phyloP scores from a whole-genome alignment of 495 filamentous ascomycete genomes.

The Penicillium crystallinum region DNA sequence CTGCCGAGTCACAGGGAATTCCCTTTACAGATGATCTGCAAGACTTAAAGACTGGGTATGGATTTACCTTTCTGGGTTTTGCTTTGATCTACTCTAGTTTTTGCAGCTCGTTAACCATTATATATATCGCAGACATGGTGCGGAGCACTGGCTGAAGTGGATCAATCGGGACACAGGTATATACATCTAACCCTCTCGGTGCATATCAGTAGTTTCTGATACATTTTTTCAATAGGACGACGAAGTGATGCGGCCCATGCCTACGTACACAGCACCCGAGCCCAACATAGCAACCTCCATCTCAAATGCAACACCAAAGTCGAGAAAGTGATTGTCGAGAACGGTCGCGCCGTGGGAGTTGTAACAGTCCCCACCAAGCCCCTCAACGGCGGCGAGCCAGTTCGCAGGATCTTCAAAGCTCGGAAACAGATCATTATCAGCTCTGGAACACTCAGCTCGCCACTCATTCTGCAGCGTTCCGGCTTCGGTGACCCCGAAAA shows the following conservation, averaged over 20 bases:
- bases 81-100: too few relatives aligned
- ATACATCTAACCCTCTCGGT: neutral
- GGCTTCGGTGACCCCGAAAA: slow-evolving; percentile 69
- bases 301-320: slow-evolving; percentile 76
- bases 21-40: slow-evolving; percentile 66
- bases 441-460: slow-evolving; percentile 75
- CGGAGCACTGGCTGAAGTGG: slow-evolving; percentile 55
- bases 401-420: slow-evolving; percentile 57
- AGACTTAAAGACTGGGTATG: slow-evolving; percentile 61
- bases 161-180: slow-evolving; percentile 60
- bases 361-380: slow-evolving; percentile 52
- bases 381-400: slow-evolving; percentile 41
- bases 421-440: slow-evolving; percentile 75
- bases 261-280: slow-evolving; percentile 64
- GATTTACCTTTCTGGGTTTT: too few relatives aligned
- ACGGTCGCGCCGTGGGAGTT: slow-evolving; percentile 60
- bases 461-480: slow-evolving; percentile 71
- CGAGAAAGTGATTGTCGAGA: slow-evolving; percentile 74
- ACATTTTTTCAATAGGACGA: slow-evolving; percentile 19
- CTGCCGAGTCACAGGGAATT: slow-evolving; percentile 72
- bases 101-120: neutral
- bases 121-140: slow-evolving; percentile 22
- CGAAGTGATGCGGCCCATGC: slow-evolving; percentile 69
- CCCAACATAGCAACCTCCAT: slow-evolving; percentile 65
- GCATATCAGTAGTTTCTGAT: slow-evolving; percentile 1